phyloP scores from a whole-genome alignment of 75 land plant genomes.

The Azolla pinnata region DNA sequence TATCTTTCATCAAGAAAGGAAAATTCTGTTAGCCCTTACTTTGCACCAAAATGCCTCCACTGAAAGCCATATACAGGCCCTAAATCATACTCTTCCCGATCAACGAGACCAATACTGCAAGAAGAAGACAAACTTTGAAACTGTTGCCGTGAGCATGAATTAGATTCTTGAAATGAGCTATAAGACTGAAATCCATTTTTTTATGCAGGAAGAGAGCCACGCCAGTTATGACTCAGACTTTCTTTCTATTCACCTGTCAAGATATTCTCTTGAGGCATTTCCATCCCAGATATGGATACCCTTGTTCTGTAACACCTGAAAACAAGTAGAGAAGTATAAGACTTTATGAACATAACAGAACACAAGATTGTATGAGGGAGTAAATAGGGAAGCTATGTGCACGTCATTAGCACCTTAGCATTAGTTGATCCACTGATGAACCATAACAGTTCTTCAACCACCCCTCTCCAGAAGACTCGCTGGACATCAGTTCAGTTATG shows the following conservation, averaged over 20 bases:
- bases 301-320: slow-evolving; percentile 82
- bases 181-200: no score
- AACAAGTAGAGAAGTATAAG: background rate
- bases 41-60: slow-evolving; percentile 99
- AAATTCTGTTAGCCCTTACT: slow-evolving; percentile 43
- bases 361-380: no score
- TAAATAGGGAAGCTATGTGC: no score
- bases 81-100: slow-evolving; percentile 87
- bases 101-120: slow-evolving; percentile 63
- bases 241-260: slow-evolving; percentile 46
- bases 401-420: slow-evolving; percentile 62
- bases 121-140: background rate
- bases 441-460: slow-evolving; percentile 96
- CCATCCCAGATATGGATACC: slow-evolving; percentile 96
- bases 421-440: slow-evolving; percentile 98
- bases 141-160: no score
- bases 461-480: slow-evolving; percentile 94
- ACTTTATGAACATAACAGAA: no score
- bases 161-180: no score
- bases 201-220: no score
- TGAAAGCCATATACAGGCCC: slow-evolving; percentile 99
- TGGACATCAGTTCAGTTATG: slow-evolving; percentile 13
- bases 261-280: slow-evolving; percentile 86
- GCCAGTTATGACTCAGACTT: no score
- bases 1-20: no score